phyloP scores from a whole-genome alignment of 2,329 filamentous ascomycete genomes.

The Lachnellula occidentalis region DNA sequence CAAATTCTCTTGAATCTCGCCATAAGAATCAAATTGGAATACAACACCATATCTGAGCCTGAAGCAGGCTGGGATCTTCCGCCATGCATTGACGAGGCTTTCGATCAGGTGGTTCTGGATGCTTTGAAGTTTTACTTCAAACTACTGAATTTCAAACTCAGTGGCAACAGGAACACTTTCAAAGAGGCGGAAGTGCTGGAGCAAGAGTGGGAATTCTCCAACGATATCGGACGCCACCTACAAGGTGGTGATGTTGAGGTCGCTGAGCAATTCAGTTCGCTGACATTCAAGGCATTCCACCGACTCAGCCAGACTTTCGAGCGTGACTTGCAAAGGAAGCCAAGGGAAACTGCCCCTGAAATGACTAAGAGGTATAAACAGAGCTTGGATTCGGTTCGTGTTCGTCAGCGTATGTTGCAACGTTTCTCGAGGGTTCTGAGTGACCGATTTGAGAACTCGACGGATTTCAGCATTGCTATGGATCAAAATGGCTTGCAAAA shows the following conservation, averaged over 20 bases:
- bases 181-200: slow-evolving; percentile 97
- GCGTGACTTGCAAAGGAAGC: slow-evolving; percentile 76
- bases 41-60: slow-evolving; percentile 74
- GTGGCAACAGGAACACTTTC: slow-evolving; percentile 97
- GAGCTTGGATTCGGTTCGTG: slow-evolving; percentile 89
- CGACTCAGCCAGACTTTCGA: slow-evolving; percentile 89
- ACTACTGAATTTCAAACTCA: slow-evolving; percentile 96
- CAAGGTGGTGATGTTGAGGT: slow-evolving; percentile 93
- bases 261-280: slow-evolving; percentile 90
- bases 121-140: slow-evolving; percentile 98
- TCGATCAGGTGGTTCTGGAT: slow-evolving; percentile 85
- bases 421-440: slow-evolving; percentile 88
- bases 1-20: slow-evolving; percentile 88
- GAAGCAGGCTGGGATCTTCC: slow-evolving; percentile 94
- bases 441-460: slow-evolving; percentile 93
- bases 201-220: slow-evolving; percentile 97
- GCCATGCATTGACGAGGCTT: slow-evolving; percentile 93
- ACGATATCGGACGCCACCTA: slow-evolving; percentile 86
- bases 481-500: slow-evolving; percentile 63
- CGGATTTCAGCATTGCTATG: slow-evolving; percentile 84
- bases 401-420: slow-evolving; percentile 92
- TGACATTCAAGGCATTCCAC: slow-evolving; percentile 88
- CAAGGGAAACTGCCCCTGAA: slow-evolving; percentile 75
- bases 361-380: slow-evolving; percentile 98
- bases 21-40: slow-evolving; percentile 87